Evolutionary conservation across 371 early-diverging fungal genomes (phyloP).

Genomic region (Gilbertella persicaria): DNA sequence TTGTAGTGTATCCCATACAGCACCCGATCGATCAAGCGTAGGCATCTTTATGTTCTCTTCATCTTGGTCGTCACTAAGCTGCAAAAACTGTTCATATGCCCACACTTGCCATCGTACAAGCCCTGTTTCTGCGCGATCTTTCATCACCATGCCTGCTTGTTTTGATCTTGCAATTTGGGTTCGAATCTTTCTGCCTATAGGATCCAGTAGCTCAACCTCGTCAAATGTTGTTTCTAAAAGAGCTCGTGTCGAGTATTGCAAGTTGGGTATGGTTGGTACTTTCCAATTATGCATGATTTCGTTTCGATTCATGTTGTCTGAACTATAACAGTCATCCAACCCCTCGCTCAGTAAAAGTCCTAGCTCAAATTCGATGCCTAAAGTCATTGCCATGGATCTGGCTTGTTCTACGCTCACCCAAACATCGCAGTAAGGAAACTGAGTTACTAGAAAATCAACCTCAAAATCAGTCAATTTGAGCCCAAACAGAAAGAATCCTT

Average conservation of each 20-base stretch:
- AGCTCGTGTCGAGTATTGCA: constrained; percentile 45
- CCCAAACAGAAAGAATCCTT: constrained; percentile 46
- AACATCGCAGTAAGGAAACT: constrained; percentile 47
- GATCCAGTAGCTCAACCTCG: constrained; percentile 7
- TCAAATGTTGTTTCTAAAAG: constrained; percentile 35
- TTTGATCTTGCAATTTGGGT: constrained; percentile 35
- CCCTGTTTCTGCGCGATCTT: constrained; percentile 41
- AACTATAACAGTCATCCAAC: constrained; percentile 28
- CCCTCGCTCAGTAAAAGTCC: constrained; percentile 11
- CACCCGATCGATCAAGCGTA: constrained; percentile 16
- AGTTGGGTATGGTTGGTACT: constrained; percentile 34
- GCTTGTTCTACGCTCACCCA: constrained; percentile 42
- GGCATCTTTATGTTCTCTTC: neutral
- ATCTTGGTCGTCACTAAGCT: constrained; percentile 1
- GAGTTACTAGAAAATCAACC: constrained; percentile 39
- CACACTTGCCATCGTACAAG: constrained; percentile 40
- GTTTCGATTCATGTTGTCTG: constrained; percentile 31
- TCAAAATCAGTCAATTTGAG: constrained; percentile 33
- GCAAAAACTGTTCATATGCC: constrained; percentile 43
- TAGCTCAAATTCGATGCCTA: constrained; percentile 33
- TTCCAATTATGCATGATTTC: constrained; percentile 54
- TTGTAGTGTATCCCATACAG: constrained; percentile 48
- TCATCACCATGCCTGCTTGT: constrained; percentile 43
- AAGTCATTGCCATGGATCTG: constrained; percentile 31
- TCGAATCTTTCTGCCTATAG: constrained; percentile 29